Percentiles rank a stretch among this genome's conserved stretches.
phyloP scores from a whole-genome alignment of 2,329 filamentous ascomycete species.

The Arachnomyces sp. region DNA sequence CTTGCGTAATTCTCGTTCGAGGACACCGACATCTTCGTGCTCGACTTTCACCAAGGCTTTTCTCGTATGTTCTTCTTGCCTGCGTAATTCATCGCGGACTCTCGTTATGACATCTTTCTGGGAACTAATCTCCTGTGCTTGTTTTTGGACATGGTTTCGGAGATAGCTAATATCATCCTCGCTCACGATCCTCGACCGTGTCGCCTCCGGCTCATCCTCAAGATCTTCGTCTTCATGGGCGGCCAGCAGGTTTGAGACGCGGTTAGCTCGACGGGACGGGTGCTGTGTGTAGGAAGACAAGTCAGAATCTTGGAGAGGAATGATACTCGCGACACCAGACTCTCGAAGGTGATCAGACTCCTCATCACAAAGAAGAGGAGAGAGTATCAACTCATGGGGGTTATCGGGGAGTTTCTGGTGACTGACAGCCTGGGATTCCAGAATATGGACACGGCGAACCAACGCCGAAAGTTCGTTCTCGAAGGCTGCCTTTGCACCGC shows the following conservation, averaged over 20 bases:
- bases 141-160: slow-evolving; percentile 84
- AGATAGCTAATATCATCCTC: slow-evolving; percentile 79
- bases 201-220: slow-evolving; percentile 37
- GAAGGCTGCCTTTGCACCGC: slow-evolving; percentile 66
- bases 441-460: slow-evolving; percentile 66
- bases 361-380: slow-evolving; percentile 55
- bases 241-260: slow-evolving; percentile 28
- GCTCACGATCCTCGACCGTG: slow-evolving; percentile 46
- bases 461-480: slow-evolving; percentile 78
- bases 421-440: slow-evolving; percentile 67
- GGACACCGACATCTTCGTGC: slow-evolving; percentile 74
- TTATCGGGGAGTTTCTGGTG: slow-evolving; percentile 60
- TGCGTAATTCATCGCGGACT: slow-evolving; percentile 75
- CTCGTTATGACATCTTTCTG: slow-evolving; percentile 80
- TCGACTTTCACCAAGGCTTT: slow-evolving; percentile 75
- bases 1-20: slow-evolving; percentile 91
- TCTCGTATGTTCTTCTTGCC: slow-evolving; percentile 80
- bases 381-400: slow-evolving; percentile 60
- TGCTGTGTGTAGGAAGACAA: slow-evolving; percentile 31
- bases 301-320: slow-evolving; percentile 27
- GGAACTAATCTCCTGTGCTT: slow-evolving; percentile 82
- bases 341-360: slow-evolving; percentile 26
- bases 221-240: slow-evolving; percentile 23
- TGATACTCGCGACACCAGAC: slow-evolving; percentile 27
- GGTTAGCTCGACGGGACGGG: slow-evolving; percentile 29